Conservation (phyloP, 2,329 filamentous ascomycete species). For the Diplocarpon rosae region DNA sequence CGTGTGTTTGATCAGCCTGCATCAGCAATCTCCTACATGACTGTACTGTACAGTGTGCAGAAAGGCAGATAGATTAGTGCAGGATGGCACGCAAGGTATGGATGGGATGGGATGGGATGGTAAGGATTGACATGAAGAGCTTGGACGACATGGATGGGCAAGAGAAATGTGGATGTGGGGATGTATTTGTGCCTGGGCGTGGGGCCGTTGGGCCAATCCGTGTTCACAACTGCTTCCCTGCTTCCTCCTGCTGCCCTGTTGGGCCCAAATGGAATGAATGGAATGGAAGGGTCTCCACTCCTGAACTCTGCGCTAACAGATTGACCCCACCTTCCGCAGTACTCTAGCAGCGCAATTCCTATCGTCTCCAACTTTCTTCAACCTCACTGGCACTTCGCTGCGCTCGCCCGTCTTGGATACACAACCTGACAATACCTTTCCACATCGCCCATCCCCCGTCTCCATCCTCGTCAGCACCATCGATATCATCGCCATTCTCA, state of each 20-base stretch:
- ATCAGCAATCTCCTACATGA: neutral
- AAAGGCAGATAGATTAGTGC: neutral
- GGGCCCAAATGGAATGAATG: too few relatives aligned
- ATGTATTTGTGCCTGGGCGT: neutral
- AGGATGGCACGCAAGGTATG: too few relatives aligned
- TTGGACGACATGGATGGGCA: neutral
- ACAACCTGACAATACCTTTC: too few relatives aligned
- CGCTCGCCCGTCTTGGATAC: too few relatives aligned
- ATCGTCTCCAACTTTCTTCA: too few relatives aligned
- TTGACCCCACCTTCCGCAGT: neutral
- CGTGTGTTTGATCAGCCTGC: conserved; percentile 1
- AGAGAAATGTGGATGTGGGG: neutral
- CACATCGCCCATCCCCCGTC: too few relatives aligned
- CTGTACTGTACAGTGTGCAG: too few relatives aligned
- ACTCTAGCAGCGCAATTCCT: too few relatives aligned
- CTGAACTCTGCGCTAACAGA: too few relatives aligned
- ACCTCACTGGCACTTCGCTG: too few relatives aligned
- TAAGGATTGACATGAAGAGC: neutral
- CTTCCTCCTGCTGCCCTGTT: neutral
- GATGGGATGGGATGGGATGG: neutral
- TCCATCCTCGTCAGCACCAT: too few relatives aligned
- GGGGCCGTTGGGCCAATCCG: neutral
- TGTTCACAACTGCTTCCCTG: neutral
- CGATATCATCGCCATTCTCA: too few relatives aligned
- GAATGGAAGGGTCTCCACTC: neutral